phyloP scores from a whole-genome alignment of 75 land plant genomes.

The Isoetes taiwanensis region DNA sequence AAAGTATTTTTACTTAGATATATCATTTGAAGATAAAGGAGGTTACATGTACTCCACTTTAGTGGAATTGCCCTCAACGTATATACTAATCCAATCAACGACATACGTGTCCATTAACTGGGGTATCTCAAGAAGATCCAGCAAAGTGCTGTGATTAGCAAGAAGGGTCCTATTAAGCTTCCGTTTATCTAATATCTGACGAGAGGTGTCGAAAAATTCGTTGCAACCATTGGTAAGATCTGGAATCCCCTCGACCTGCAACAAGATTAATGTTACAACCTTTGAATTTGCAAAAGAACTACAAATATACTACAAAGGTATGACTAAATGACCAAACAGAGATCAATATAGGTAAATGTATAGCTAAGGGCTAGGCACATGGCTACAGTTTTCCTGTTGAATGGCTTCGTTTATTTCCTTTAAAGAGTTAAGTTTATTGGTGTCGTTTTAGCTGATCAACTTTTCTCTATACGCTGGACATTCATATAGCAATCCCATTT shows the following conservation, averaged over 20 bases:
- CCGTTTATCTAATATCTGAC: slow-evolving; percentile 83
- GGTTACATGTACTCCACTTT: too few relatives aligned
- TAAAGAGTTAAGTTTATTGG: too few relatives aligned
- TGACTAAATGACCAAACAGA: too few relatives aligned
- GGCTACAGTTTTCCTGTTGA: too few relatives aligned
- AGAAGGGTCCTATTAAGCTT: slow-evolving; percentile 77
- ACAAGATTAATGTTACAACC: neutral
- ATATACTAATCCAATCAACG: too few relatives aligned
- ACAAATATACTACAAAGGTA: neutral
- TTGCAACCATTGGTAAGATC: slow-evolving; percentile 83
- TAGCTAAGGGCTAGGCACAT: neutral
- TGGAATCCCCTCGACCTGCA: slow-evolving; percentile 78
- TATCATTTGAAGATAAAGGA: slow-evolving; percentile 7
- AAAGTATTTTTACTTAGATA: neutral
- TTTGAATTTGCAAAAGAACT: neutral
- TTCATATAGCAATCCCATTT: too few relatives aligned
- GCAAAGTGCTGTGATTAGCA: slow-evolving; percentile 75
- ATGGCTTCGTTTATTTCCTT: too few relatives aligned
- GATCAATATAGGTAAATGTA: neutral
- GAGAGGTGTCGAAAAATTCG: slow-evolving; percentile 85
- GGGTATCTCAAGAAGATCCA: slow-evolving; percentile 97
- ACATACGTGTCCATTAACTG: slow-evolving; percentile 99
- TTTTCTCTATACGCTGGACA: too few relatives aligned
- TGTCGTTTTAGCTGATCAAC: too few relatives aligned
- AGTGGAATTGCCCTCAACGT: too few relatives aligned